Evolutionary conservation across 306 rosid genomes (phyloP), one percentile per base, ranked within the genome.

Genomic region (Lablab purpureus): DNA sequence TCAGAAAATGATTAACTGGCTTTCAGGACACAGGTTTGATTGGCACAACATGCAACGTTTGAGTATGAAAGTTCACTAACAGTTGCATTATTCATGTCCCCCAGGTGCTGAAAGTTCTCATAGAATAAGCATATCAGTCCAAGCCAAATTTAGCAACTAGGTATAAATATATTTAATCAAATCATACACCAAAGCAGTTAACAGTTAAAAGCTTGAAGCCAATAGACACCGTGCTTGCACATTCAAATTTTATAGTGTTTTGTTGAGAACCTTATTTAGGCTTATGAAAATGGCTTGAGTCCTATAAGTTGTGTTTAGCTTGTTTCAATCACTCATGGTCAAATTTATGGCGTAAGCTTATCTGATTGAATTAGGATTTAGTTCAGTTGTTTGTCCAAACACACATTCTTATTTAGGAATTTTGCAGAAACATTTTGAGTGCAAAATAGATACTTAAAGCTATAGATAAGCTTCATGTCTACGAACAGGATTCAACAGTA

Each of bases 1-100:
- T 64, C 41, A 77, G 74, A 78, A 46, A 67, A 34, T 67, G 43
- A 79, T 23, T 63, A 62, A 67, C 88, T 89, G 78, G 87, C 52
- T 83, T 84, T 86, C 74, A 83, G 41, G 79, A 79, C 87, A 82
- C 90, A 83, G 4, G 86, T 89, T 85, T 85, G 92, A 77, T 82
- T 80, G 64, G 28, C 19, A 68, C 25, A 47, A 6, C 22, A 37
- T 67, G 47, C 32, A 77, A 77, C 93, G 76, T 81, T 79, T 1
- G 85, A 83, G 75, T 60, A 70, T 6, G 84, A 78, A 49, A 89
- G 71, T 67, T 86, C 41, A 74, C 80, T 75, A 56, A 87, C 6
- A 76, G 84, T 74, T 78, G 81, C 84, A 22, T 68, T 69, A 73
- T 89, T 84, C 52, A 64, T 75, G 73, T 34, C 43, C 79, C 47